These are phyloP conservation scores for Cardamine occulta DNA, from an alignment of 345 rosid genomes.

Conservation along the genomic window DNA sequence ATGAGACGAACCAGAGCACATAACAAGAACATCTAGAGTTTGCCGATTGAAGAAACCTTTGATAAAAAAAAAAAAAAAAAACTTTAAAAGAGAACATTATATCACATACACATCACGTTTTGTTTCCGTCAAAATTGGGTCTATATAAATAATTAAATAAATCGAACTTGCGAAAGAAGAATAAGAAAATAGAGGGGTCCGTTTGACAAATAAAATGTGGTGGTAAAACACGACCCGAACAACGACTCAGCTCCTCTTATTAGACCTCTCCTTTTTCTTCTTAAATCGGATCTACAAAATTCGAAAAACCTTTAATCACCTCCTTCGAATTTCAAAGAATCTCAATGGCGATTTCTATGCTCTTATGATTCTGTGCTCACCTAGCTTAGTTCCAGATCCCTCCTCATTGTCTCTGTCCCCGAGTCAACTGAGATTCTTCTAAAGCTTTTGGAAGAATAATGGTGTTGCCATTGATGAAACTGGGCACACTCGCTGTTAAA, in stretches of 20 bases:
- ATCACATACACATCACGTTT: neutral
- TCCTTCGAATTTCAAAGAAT: neutral
- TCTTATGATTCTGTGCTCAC: conserved; percentile 7
- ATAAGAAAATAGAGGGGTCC: conserved; percentile 12
- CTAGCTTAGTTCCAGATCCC: neutral
- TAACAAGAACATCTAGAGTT: neutral
- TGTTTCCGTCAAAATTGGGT: conserved; percentile 19
- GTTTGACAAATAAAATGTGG: neutral
- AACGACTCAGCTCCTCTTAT: neutral
- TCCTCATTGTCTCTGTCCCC: neutral
- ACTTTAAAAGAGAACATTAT: too few relatives aligned
- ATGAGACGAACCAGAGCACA: neutral
- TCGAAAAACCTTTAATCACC: neutral
- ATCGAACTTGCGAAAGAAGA: conserved; percentile 30
- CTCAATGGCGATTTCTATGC: neutral
- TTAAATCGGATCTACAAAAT: conserved; percentile 22
- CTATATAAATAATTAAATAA: neutral
- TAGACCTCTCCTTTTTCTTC: neutral
- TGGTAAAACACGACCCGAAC: neutral
- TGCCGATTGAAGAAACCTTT: neutral
- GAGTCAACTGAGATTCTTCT: conserved; percentile 16
- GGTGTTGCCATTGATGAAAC: conserved; percentile 74
- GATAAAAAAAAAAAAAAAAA: neutral
- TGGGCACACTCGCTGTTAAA: conserved; percentile 71
- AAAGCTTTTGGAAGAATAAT: conserved; percentile 36